Conservation (phyloP, 306 rosid species). For the Cyamopsis tetragonoloba region DNA sequence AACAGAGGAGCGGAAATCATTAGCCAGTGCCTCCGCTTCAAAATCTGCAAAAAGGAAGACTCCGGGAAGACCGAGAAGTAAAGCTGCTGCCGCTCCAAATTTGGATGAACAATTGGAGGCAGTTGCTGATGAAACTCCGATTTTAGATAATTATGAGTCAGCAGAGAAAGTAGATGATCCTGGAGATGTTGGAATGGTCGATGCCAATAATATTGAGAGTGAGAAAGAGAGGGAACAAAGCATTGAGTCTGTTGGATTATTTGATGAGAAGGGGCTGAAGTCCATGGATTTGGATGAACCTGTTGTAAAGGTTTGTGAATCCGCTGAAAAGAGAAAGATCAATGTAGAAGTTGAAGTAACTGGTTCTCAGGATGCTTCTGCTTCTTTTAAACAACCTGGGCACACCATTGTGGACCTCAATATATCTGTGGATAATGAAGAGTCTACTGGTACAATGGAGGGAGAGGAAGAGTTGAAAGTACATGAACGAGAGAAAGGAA, state of each 20-base stretch:
- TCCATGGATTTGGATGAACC: conserved; percentile 35
- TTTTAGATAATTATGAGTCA: background rate
- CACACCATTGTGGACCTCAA: conserved; percentile 23
- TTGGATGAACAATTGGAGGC: conserved; percentile 29
- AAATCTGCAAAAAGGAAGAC: conserved; percentile 29
- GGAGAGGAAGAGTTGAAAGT: conserved; percentile 22
- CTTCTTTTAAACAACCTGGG: conserved; percentile 18
- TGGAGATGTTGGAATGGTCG: conserved; percentile 27
- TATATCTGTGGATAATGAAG: conserved; percentile 29
- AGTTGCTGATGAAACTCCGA: conserved; percentile 31
- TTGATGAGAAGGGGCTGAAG: conserved; percentile 29
- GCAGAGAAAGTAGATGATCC: conserved; percentile 35
- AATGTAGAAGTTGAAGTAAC: conserved; percentile 14
- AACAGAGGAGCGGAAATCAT: conserved; percentile 31
- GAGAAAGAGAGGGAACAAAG: conserved; percentile 13
- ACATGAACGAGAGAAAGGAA: conserved; percentile 13
- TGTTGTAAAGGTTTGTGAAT: conserved; percentile 25
- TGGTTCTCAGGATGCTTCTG: conserved; percentile 29
- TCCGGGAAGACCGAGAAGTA: conserved; percentile 28
- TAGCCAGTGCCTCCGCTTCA: conserved; percentile 26
- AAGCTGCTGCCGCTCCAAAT: conserved; percentile 22
- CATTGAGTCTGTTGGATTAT: conserved; percentile 24
- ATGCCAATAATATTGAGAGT: conserved; percentile 18
- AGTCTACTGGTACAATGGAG: conserved; percentile 20
- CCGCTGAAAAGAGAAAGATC: conserved; percentile 14